Evolutionary conservation across 148 eudicot genomes (phyloP).

Genomic region (Arctostaphylos glauca): DNA sequence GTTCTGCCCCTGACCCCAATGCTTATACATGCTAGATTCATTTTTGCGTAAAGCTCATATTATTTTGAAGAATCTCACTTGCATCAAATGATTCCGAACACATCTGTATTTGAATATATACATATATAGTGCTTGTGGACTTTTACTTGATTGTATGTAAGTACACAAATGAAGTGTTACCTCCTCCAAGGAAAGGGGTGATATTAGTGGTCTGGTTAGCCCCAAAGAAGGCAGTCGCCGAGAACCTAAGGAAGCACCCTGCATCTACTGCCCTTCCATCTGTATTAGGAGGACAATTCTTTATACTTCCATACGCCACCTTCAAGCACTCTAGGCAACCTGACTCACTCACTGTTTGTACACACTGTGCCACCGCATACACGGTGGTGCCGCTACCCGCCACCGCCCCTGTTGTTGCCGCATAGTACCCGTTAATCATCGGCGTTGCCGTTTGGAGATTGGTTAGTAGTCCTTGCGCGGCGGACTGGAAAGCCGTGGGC

Average conservation of each 20-base stretch:
- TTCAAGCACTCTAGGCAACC: slow-evolving; percentile 41
- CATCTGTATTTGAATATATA: too few relatives aligned
- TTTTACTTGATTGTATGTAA: background rate
- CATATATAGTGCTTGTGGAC: too few relatives aligned
- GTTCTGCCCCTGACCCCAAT: too few relatives aligned
- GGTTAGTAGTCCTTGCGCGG: slow-evolving; percentile 17
- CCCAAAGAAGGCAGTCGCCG: slow-evolving; percentile 31
- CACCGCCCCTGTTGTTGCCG: slow-evolving; percentile 27
- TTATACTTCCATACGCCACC: slow-evolving; percentile 31
- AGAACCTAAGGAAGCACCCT: slow-evolving; percentile 41
- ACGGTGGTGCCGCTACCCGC: slow-evolving; percentile 15
- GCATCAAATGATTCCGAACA: too few relatives aligned
- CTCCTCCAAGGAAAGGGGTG: slow-evolving; percentile 31
- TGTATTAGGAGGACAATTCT: slow-evolving; percentile 32
- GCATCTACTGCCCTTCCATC: slow-evolving; percentile 41
- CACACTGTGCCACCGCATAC: slow-evolving; percentile 46
- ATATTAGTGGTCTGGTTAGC: slow-evolving; percentile 41
- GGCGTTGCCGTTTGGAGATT: slow-evolving; percentile 38
- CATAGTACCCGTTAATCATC: slow-evolving; percentile 32
- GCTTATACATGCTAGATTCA: too few relatives aligned
- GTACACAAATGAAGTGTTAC: slow-evolving; percentile 10
- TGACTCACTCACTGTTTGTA: slow-evolving; percentile 25
- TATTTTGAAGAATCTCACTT: too few relatives aligned
- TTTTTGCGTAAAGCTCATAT: too few relatives aligned
- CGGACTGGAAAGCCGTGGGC: slow-evolving; percentile 24